Evolutionary conservation across 306 rosid genomes (phyloP), one percentile per base, ranked within the genome.

Genomic region (Castanopsis chinensis): DNA sequence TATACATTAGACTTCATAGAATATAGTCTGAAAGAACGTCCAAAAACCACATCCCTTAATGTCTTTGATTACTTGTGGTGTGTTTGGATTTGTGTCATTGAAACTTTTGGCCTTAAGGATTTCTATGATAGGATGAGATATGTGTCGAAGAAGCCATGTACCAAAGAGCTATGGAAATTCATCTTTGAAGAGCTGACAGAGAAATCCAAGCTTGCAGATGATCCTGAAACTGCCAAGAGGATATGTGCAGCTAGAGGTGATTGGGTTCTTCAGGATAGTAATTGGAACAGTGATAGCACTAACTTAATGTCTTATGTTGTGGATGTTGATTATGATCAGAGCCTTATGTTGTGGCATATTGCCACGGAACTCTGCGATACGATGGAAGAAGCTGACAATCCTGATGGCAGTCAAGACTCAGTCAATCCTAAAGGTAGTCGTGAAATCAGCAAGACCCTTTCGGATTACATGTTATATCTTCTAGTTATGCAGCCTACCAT

Each of bases 391-490:
- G 3, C 2, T 19, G 18, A 67, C 10, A 0, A 0, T 43, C 15
- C 1, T 49, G 53, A 49, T 3, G 53, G 1, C 12, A 1, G 53
- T 2, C 12, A 12, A 7, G 49, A 41, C 1, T 32, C 33, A 32
- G 5, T 4, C 0, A 7, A 41, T 41, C 1, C 11, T 6, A 2
- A 7, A 7, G 49, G 0, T 32, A 0, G 49, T 12, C 71, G 41
- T 0, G 64, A 70, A 27, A 69, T 80, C 30, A 19, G 75, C 60
- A 86, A 74, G 74, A 33, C 35, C 1, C 71, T 83, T 5, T 86
- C 89, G 17, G 85, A 86, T 49, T 86, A 83, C 78, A 80, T 86
- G 89, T 3, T 86, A 5, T 86, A 83, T 49, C 87, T 86, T 19
- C 35, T 86, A 3, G 75, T 83, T 7, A 55, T 83, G 79, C 81